Base-by-base conservation (phyloP, 75 land plant species). In the Cupressus sempervirens region DNA sequence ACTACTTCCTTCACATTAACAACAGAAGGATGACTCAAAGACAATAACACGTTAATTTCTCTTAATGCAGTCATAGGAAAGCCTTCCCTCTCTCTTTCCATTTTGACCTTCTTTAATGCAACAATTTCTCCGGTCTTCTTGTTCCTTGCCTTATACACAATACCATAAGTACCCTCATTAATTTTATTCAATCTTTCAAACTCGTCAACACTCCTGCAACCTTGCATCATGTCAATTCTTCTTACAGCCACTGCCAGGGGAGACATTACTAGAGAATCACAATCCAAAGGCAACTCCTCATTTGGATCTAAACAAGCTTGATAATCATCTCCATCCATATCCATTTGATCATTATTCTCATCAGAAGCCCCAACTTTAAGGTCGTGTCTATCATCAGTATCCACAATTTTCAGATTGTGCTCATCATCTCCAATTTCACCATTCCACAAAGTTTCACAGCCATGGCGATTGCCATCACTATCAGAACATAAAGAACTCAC, bases 1-100 rank as follows among this genome's bases (percentile, higher is more conserved):
- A 89, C 90, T 30, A 89, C 90, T 67, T 89, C 90, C 48, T 89
- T 89, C 7, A 89, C 86, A 77, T 88, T 86, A 32, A 89, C 89
- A 20, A 89, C 68, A 15, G 90, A 84, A 20, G 86, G 86, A 81
- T 89, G 90, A 16, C 84, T 83, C 52, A 89, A 81, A 20, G 90
- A 89, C 46, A 83, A 72, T 20, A 89, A 76, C 14, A 87, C 83
- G 52, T 89, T 89, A 32, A 87, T 88, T 70, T 89, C 89, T 40
- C 89, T 84, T 54, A 89, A 68, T 4, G 89, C 89, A 38, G 86
- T 68, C 74, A 89, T 84, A 18, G 90, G 90, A 34, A 88, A 87
- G 15, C 89, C 90, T 15, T 83, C 90, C 45, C 80, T 72, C 67
- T 88, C 86, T 50, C 65, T 80, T 18, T 84, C 86, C 83, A 89